Evolutionary conservation across 345 rosid genomes (phyloP).

Genomic region (Eucalyptus tenuipes): DNA sequence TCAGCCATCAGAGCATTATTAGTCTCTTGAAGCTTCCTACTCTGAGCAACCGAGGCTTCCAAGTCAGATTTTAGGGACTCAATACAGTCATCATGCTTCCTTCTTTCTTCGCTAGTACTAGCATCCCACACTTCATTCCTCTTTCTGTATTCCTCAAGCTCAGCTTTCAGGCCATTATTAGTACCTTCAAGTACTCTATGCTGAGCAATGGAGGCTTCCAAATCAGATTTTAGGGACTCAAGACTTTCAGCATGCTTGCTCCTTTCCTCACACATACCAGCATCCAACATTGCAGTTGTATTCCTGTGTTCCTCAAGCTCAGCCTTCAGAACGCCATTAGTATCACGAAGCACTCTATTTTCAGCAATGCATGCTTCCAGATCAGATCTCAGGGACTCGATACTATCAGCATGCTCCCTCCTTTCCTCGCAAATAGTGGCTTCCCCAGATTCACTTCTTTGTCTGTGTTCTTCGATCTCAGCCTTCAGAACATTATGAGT

Average conservation of each 20-base stretch:
- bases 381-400: neutral
- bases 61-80: neutral
- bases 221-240: neutral
- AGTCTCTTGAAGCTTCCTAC: neutral
- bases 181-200: neutral
- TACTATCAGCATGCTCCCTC: neutral
- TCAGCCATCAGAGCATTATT: neutral
- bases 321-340: neutral
- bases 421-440: constrained; percentile 2
- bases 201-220: neutral
- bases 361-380: neutral
- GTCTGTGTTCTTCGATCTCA: constrained; percentile 1
- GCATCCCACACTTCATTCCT: neutral
- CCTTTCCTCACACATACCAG: constrained; percentile 9
- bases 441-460: neutral
- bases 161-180: neutral
- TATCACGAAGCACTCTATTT: neutral
- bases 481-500: neutral
- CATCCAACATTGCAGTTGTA: neutral
- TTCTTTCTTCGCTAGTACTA: constrained; percentile 40
- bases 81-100: neutral
- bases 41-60: neutral
- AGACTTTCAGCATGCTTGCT: neutral
- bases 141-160: neutral
- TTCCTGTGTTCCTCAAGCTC: constrained; percentile 1